Evolutionary conservation across 352 stramenopile species (phyloP), one percentile per base, ranked within the genome.

Genomic region (Phytophthora brassicae): DNA sequence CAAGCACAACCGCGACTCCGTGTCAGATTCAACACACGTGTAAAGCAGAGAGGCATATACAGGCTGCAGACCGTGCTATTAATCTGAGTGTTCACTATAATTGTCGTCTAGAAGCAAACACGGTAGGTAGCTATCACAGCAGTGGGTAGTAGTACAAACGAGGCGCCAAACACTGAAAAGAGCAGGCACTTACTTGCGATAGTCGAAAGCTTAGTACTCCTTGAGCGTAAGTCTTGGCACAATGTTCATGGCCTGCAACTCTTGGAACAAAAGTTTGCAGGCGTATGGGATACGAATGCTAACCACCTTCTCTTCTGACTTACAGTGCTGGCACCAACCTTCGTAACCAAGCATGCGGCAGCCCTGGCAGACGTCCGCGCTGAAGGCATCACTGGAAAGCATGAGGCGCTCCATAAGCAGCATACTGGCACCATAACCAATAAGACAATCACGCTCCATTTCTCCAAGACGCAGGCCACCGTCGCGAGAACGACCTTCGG

Each of bases 391-490:
- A 61, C 91, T 99, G 41, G 94, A 99, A 59, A 99, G 95, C 97
- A 99, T 99, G 16, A 99, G 81, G 19, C 98, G 88, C 85, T 99
- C 98, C 87, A 99, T 99, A 31, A 99, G 96, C 35, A 99, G 76
- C 81, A 99, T 99, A 53, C 92, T 98, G 38, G 98, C 97, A 43
- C 98, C 98, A 76, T 99, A 99, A 22, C 96, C 97, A 67, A 99
- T 99, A 13, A 99, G 79, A 79, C 98, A 99, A 82, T 99, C 98
- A 46, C 97, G 91, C 74, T 99, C 98, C 97, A 99, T 99, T 84
- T 99, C 98, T 58, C 98, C 98, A 31, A 99, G 82, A 59, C 98
- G 97, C 52, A 99, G 76, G 50, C 98, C 98, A 68, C 98, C 98
- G 65, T 99, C 97, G 29, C 97, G 92, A 41, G 94, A 98, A 23